Percentiles rank a stretch among this genome's conserved stretches.
Evolutionary conservation across 306 rosid genomes (phyloP).

Genomic region (Ochetophila trinervis): DNA sequence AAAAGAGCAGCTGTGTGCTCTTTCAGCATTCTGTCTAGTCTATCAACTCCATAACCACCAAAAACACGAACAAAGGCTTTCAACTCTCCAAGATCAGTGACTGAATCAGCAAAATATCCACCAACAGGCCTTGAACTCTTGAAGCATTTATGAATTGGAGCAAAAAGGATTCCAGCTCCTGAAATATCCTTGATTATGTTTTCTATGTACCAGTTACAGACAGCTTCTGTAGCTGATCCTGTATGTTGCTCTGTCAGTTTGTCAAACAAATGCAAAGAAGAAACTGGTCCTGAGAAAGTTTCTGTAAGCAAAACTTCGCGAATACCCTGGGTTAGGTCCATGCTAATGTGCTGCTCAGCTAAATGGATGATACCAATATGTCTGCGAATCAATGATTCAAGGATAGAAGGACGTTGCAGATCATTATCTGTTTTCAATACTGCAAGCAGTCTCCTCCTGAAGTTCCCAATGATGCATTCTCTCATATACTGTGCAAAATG

Average conservation of each 20-base stretch:
- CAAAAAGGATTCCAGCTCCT: slow-evolving; percentile 93
- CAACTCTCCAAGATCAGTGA: slow-evolving; percentile 79
- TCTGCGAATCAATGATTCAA: slow-evolving; percentile 78
- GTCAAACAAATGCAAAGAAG: slow-evolving; percentile 86
- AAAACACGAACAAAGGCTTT: slow-evolving; percentile 85
- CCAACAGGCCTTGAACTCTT: slow-evolving; percentile 99
- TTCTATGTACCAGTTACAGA: slow-evolving; percentile 94
- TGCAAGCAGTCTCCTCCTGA: slow-evolving; percentile 96
- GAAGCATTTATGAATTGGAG: slow-evolving; percentile 86
- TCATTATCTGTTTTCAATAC: slow-evolving; percentile 88
- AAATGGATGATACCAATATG: slow-evolving; percentile 87
- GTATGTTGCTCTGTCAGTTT: slow-evolving; percentile 81
- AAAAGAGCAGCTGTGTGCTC: slow-evolving; percentile 98
- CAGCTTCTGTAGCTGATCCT: slow-evolving; percentile 87
- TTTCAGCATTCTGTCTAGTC: slow-evolving; percentile 87
- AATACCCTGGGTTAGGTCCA: slow-evolving; percentile 94
- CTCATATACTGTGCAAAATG: slow-evolving; percentile 89
- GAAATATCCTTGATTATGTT: slow-evolving; percentile 88
- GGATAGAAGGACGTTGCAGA: slow-evolving; percentile 91
- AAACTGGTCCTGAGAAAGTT: slow-evolving; percentile 93
- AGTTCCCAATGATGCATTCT: slow-evolving; percentile 97
- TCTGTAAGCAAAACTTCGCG: slow-evolving; percentile 90
- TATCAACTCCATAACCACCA: slow-evolving; percentile 98
- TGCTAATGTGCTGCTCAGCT: slow-evolving; percentile 98
- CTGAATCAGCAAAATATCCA: slow-evolving; percentile 98